Conservation (phyloP, 2,329 filamentous ascomycete species). For the Epicoccum sorghinum region DNA sequence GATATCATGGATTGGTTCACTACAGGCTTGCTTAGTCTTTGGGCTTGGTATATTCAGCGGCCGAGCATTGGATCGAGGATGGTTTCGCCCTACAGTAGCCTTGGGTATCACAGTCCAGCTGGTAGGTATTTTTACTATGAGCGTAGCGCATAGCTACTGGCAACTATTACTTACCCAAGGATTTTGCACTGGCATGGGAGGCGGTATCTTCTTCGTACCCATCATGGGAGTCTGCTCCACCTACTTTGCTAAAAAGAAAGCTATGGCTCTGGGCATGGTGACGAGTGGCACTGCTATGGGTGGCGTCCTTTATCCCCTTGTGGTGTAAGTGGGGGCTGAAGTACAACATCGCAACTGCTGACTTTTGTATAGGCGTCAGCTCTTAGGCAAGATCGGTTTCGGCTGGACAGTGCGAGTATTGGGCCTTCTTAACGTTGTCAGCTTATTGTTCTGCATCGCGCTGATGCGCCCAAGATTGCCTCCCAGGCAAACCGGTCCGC, state of each 20-base stretch:
- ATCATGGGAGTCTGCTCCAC: constrained; percentile 50
- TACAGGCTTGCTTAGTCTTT: constrained; percentile 57
- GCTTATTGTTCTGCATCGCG: constrained; percentile 42
- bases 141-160: constrained; percentile 56
- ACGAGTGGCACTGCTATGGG: constrained; percentile 66
- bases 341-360: background rate
- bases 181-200: constrained; percentile 39
- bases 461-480: constrained; percentile 56
- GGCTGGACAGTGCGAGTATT: constrained; percentile 46
- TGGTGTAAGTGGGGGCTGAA: constrained; percentile 37
- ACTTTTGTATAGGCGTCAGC: constrained; percentile 38
- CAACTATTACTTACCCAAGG: constrained; percentile 48
- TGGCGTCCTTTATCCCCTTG: constrained; percentile 66
- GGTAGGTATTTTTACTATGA: constrained; percentile 58
- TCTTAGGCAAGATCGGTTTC: constrained; percentile 52
- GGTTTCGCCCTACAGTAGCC: constrained; percentile 52
- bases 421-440: constrained; percentile 51
- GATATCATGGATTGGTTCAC: constrained; percentile 60
- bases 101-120: constrained; percentile 51
- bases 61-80: constrained; percentile 57
- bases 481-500: constrained; percentile 56
- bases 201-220: constrained; percentile 41
- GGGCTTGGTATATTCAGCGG: constrained; percentile 54
- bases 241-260: constrained; percentile 63
- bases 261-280: constrained; percentile 64